Conservation (phyloP, 2,329 filamentous ascomycete species). For the Epichloe bromicola region DNA sequence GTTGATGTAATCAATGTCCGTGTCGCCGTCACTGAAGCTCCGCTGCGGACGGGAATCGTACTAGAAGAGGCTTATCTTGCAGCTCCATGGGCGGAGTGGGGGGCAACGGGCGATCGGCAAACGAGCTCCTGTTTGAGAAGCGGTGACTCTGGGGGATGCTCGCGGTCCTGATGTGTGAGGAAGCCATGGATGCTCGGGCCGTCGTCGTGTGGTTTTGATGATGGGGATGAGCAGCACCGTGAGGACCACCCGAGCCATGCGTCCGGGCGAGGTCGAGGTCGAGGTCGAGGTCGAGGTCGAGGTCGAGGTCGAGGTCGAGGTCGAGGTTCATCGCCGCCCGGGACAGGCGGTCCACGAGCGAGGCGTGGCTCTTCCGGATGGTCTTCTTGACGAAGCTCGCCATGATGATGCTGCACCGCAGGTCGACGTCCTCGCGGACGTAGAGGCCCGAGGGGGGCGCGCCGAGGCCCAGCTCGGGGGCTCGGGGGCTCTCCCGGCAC, state of each 20-base stretch:
- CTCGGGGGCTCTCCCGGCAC: constrained; percentile 56
- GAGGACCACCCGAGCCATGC: too few species aligned
- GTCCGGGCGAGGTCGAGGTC: too few species aligned
- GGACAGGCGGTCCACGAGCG: constrained; percentile 52
- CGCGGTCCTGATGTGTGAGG: too few species aligned
- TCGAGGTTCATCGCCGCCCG: background rate
- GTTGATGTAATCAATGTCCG: too few species aligned
- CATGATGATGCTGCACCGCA: constrained; percentile 69
- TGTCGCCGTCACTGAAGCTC: background rate
- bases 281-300: too few species aligned
- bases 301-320: too few species aligned
- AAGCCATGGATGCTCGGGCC: too few species aligned
- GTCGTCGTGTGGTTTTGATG: too few species aligned
- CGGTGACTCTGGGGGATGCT: background rate
- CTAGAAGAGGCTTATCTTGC: background rate
- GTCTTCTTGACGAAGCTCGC: constrained; percentile 70
- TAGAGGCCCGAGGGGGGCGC: constrained; percentile 60
- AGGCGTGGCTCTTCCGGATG: constrained; percentile 60
- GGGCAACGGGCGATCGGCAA: background rate
- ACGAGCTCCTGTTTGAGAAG: background rate
- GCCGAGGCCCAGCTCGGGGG: constrained; percentile 52
- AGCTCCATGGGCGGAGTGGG: background rate
- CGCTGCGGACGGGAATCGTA: background rate
- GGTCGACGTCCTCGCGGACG: constrained; percentile 69
- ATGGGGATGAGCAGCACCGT: too few species aligned